Percentiles rank a stretch among this genome's conserved stretches.
phyloP scores from a whole-genome alignment of 352 stramenopile genomes.

The Aphanomyces euteiches region DNA sequence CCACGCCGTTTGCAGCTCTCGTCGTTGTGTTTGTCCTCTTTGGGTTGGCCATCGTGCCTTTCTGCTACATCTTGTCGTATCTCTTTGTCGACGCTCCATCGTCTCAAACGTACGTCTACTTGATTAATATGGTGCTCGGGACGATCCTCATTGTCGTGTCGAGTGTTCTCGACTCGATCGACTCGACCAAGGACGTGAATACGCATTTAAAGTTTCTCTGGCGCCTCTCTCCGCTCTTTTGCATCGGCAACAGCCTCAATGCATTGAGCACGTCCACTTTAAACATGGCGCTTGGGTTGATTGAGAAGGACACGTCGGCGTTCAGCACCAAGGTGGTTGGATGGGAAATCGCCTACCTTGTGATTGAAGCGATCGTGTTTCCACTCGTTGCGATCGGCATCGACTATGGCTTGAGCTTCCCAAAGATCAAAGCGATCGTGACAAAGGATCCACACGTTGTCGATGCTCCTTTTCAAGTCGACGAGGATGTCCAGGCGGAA shows the following conservation, averaged over 20 bases:
- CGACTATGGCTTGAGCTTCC: constrained; percentile 61
- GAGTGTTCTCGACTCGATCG: constrained; percentile 52
- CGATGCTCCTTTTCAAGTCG: constrained; percentile 40
- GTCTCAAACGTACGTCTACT: constrained; percentile 66
- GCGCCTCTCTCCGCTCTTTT: constrained; percentile 65
- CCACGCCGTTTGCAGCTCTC: constrained; percentile 46
- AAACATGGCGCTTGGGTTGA: not conserved
- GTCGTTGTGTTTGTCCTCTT: constrained; percentile 58
- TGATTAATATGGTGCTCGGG: constrained; percentile 65
- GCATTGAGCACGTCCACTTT: constrained; percentile 33
- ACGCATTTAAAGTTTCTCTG: constrained; percentile 63
- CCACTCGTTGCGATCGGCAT: constrained; percentile 45
- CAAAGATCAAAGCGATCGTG: constrained; percentile 50
- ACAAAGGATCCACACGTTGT: constrained; percentile 50
- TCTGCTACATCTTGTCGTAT: constrained; percentile 59
- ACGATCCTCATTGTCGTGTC: constrained; percentile 65
- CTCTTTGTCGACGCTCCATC: constrained; percentile 60
- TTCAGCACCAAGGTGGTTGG: constrained; percentile 52
- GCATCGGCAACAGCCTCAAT: constrained; percentile 45
- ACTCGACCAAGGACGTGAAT: constrained; percentile 46
- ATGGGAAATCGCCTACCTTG: constrained; percentile 53
- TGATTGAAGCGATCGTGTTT: constrained; percentile 45
- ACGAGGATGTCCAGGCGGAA: constrained; percentile 47
- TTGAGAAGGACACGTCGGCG: constrained; percentile 1
- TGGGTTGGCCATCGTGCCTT: constrained; percentile 55